Base-by-base conservation (phyloP, 768 basidiomycete species). In the Trametes elegans region DNA sequence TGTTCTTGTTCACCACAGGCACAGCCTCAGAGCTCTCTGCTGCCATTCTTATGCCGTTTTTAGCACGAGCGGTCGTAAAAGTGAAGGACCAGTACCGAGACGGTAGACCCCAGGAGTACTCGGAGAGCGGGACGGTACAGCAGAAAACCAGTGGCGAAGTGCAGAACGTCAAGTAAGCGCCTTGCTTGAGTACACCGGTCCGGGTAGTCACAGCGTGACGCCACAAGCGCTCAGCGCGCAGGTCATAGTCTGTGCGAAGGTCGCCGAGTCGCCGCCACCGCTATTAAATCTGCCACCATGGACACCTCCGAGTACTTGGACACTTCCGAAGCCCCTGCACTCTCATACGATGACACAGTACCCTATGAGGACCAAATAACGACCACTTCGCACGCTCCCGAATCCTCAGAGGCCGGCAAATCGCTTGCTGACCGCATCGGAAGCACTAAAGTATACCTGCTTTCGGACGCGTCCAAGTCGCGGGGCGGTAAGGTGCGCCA, bases 401-500 rank as follows among this genome's bases (percentile, higher is more conserved):
- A 73, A 75, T 14, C 68, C 40, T 48, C 73, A 4, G 65, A 68
- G 18, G 50, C 58, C n/a, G 46, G 35, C 13, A 62, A 51, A 7
- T 64, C 66, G 8, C 74, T 90, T 28, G 84, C 82, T 14, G 76
- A 80, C 55, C 81, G 90, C n/a, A 90, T 91, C 39, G 80, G 88
- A 42, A 79, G 63, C 45, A 78, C 79, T 43, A 90, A 87, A 70
- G 81, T 91, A n/a, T 93, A 92, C 71, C 69, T 91, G 26, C 79
- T 90, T 58, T 78, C 85, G 48, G 90, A 91, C 62, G 74, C 85
- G 31, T 73, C 79, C n/a, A 75, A 79, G 57, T 71, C 76, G 59
- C 81, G 77, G 57, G 74, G 71, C 62, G 81, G 80, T 69, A 91
- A 91, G 87, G 90, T 92, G 79, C 81, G 86, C 77, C 72, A 71